Percentiles rank a stretch among this genome's conserved stretches.
phyloP scores from a whole-genome alignment of 1,139 yeast species.

The Diutina neorugosa region DNA sequence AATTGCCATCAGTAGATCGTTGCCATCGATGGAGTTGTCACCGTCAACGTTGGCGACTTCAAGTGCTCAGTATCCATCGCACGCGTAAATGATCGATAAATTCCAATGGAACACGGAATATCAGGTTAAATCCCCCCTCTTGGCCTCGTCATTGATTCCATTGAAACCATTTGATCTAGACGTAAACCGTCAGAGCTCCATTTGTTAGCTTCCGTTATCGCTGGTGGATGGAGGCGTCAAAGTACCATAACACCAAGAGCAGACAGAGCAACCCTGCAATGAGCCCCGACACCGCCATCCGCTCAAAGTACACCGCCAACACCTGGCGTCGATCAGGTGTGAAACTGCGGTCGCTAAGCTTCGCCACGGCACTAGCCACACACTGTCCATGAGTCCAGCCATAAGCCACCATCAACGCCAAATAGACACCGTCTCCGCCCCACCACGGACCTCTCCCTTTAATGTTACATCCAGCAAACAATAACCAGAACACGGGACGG shows the following conservation, averaged over 20 bases:
- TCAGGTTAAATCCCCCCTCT: no score
- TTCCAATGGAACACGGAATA: no score
- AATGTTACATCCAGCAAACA: background rate
- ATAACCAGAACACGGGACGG: background rate
- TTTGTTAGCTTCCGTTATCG: background rate
- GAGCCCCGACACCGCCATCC: background rate
- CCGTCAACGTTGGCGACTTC: no score
- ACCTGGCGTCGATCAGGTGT: background rate
- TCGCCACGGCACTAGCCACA: background rate
- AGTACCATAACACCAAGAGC: conserved; percentile 1
- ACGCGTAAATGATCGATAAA: no score
- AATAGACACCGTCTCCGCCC: background rate
- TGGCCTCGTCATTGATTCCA: no score
- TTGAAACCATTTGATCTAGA: background rate
- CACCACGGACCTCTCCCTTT: background rate
- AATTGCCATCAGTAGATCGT: no score
- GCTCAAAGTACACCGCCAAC: background rate
- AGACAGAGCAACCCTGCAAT: background rate
- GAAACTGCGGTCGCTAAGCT: background rate
- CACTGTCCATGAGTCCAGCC: conserved; percentile 1
- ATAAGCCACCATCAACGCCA: background rate
- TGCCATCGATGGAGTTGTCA: no score
- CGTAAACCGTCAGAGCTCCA: background rate
- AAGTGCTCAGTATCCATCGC: no score
- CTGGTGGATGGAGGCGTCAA: background rate